These are phyloP conservation scores for Yamadazyma trypodendri DNA, from an alignment of 1,139 yeast genomes.

Conservation along the genomic window DNA sequence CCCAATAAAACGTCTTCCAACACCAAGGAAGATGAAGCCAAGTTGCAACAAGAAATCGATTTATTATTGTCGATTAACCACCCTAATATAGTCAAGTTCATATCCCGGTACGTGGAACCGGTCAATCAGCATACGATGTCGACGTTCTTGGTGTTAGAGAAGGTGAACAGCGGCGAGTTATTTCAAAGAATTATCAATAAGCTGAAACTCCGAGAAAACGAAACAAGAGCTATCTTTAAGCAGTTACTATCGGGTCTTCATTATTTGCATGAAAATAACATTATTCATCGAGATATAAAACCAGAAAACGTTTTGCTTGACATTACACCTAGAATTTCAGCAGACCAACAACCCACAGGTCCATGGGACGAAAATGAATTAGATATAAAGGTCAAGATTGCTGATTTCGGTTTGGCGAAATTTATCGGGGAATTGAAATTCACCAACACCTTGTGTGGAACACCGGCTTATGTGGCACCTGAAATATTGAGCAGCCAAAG, in stretches of 20 bases:
- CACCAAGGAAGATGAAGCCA: slow-evolving; percentile 42
- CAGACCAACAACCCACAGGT: slow-evolving; percentile 57
- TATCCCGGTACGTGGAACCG: slow-evolving; percentile 71
- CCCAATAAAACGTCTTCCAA: slow-evolving; percentile 47
- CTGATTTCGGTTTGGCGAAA: slow-evolving; percentile 80
- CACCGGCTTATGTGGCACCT: slow-evolving; percentile 84
- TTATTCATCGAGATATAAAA: slow-evolving; percentile 85
- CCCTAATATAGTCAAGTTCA: slow-evolving; percentile 65
- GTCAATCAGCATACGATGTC: slow-evolving; percentile 51
- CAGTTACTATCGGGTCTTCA: slow-evolving; percentile 63
- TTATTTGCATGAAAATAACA: slow-evolving; percentile 68
- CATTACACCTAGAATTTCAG: slow-evolving; percentile 44
- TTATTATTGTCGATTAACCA: slow-evolving; percentile 66
- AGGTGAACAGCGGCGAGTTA: slow-evolving; percentile 71
- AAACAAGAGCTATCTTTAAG: slow-evolving; percentile 57
- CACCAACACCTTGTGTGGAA: slow-evolving; percentile 78
- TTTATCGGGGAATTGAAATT: slow-evolving; percentile 75
- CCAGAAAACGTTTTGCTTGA: slow-evolving; percentile 88
- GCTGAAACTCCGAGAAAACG: slow-evolving; percentile 57
- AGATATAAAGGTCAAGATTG: slow-evolving; percentile 68
- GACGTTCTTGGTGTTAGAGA: slow-evolving; percentile 69
- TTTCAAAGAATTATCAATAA: slow-evolving; percentile 69
- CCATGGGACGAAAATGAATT: slow-evolving; percentile 69
- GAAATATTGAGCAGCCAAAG: slow-evolving; percentile 57
- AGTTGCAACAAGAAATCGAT: slow-evolving; percentile 66